A percentile compares a stretch with the other conserved stretches of the same genome.
phyloP scores from a whole-genome alignment of 495 filamentous ascomycete species.

The Neurospora sp. region DNA sequence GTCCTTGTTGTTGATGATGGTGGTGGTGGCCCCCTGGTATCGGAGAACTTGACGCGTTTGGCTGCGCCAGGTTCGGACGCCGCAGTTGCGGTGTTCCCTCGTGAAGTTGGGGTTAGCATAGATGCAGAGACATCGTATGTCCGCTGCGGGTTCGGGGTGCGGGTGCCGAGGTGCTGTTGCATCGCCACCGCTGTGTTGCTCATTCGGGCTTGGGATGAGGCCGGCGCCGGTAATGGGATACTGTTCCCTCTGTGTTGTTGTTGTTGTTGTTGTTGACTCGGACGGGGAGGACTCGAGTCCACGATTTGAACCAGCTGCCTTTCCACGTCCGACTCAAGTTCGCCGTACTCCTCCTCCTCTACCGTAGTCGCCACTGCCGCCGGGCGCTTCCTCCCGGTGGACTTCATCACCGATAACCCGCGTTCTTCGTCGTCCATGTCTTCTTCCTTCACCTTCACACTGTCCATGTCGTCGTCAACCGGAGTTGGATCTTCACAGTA shows the following conservation, averaged over 20 bases:
- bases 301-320: background rate
- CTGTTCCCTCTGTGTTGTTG: background rate
- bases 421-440: background rate
- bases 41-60: constrained; percentile 3
- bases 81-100: background rate
- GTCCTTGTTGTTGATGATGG: constrained; percentile 5
- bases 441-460: background rate
- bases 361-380: background rate
- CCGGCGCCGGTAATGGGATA: constrained; percentile 27
- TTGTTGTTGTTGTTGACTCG: background rate
- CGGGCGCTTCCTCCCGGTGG: background rate
- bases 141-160: background rate
- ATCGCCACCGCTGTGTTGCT: background rate
- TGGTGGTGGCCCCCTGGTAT: constrained; percentile 25
- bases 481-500: background rate
- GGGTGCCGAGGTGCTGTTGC: background rate
- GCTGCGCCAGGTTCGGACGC: background rate
- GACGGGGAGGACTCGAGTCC: background rate
- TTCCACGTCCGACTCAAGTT: constrained; percentile 12
- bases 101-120: constrained; percentile 1
- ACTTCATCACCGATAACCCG: background rate
- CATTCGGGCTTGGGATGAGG: constrained; percentile 3
- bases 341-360: constrained; percentile 4
- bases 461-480: background rate
- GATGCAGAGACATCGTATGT: background rate